Percentiles rank a stretch among this genome's conserved stretches.
Conservation (phyloP, 805 yeast genomes). For the Wickerhamiella slavikovae region DNA sequence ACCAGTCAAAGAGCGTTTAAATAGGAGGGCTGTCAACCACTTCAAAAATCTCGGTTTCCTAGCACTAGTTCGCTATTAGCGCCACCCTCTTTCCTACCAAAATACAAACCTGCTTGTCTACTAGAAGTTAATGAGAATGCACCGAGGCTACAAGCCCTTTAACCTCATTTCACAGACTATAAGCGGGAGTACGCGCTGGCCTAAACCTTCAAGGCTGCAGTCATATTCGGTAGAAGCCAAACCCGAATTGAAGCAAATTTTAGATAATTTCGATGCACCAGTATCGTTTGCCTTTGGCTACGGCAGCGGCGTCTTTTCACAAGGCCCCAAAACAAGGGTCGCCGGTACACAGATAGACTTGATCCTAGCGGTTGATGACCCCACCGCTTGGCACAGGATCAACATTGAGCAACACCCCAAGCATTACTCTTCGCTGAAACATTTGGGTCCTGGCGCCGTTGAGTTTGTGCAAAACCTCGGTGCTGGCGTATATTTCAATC, state of each 20-base stretch:
- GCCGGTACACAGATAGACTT: conserved; percentile 51
- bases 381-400: conserved; percentile 54
- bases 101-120: too few species aligned
- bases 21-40: too few species aligned
- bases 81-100: too few species aligned
- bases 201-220: not conserved
- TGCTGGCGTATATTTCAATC: conserved; percentile 88
- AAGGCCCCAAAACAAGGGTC: conserved; percentile 27
- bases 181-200: too few species aligned
- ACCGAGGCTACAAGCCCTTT: too few species aligned
- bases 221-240: not conserved
- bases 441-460: conserved; percentile 38
- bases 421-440: conserved; percentile 57
- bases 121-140: too few species aligned
- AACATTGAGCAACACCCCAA: conserved; percentile 46
- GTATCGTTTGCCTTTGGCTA: conserved; percentile 73
- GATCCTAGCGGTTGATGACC: conserved; percentile 59
- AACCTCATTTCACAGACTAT: too few species aligned
- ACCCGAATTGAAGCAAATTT: conserved; percentile 22
- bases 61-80: too few species aligned
- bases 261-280: conserved; percentile 47
- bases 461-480: conserved; percentile 41
- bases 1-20: too few species aligned
- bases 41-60: too few species aligned
- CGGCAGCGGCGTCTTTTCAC: conserved; percentile 85